These are phyloP conservation scores for Melampsora medusae DNA, from an alignment of 1,284 basidiomycete species.

Conservation along the genomic window DNA sequence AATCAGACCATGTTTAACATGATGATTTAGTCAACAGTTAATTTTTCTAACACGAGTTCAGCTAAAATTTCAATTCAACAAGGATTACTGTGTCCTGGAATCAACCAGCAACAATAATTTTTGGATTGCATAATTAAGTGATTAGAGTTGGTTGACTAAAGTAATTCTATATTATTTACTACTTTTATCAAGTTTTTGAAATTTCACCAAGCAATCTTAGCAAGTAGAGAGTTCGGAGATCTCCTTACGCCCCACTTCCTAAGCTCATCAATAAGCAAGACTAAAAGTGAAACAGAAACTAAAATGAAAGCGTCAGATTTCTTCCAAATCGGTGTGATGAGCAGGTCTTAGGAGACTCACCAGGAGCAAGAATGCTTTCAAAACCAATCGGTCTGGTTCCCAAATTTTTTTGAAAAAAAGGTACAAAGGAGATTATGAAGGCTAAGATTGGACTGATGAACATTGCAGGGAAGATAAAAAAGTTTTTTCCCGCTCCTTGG, in stretches of 20 bases:
- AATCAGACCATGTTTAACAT: too few species aligned
- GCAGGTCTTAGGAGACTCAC: conserved; percentile 62
- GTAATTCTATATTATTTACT: too few species aligned
- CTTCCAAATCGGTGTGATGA: conserved; percentile 57
- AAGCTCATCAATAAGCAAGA: conserved; percentile 54
- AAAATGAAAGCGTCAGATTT: conserved; percentile 60
- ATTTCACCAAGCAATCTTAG: conserved; percentile 52
- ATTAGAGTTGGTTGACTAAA: too few species aligned
- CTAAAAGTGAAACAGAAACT: conserved; percentile 56
- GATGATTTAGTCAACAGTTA: too few species aligned
- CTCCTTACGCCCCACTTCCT: conserved; percentile 51
- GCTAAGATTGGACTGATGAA: conserved; percentile 58
- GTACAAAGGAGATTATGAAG: conserved; percentile 60
- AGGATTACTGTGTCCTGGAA: too few species aligned
- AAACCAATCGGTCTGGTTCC: background rate
- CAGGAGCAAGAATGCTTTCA: conserved; percentile 52
- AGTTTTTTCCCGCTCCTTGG: conserved; percentile 54
- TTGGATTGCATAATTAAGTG: too few species aligned
- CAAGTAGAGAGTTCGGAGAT: conserved; percentile 51
- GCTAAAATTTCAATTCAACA: too few species aligned
- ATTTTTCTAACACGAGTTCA: too few species aligned
- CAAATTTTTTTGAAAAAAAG: background rate
- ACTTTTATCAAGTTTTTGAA: too few species aligned
- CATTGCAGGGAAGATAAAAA: conserved; percentile 61
- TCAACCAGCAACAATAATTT: too few species aligned